These are phyloP conservation scores for Tylopilus felleus DNA, from an alignment of 768 basidiomycete genomes.

Conservation along the genomic window DNA sequence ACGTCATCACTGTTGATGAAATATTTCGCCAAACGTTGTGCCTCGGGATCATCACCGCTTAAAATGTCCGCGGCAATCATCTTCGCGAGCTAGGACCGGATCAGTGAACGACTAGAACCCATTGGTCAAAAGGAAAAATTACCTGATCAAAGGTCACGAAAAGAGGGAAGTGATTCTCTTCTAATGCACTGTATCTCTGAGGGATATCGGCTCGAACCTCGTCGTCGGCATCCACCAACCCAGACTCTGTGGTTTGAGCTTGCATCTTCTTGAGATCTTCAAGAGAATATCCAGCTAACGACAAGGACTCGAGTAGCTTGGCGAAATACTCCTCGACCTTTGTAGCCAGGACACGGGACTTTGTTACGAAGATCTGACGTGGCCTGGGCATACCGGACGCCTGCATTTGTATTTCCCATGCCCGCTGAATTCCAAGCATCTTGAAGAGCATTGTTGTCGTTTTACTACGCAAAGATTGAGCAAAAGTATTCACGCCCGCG, in stretches of 20 bases:
- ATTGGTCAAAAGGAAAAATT: constrained; percentile 5
- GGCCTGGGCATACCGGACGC: constrained; percentile 39
- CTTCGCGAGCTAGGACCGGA: constrained; percentile 15
- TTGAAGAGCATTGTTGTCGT: constrained; percentile 77
- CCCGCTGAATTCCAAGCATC: constrained; percentile 65
- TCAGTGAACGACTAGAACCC: background rate
- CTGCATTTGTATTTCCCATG: constrained; percentile 40
- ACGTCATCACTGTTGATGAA: constrained; percentile 18
- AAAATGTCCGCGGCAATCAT: constrained; percentile 28
- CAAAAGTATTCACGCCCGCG: background rate
- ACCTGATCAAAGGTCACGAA: constrained; percentile 68
- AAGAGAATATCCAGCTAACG: constrained; percentile 33
- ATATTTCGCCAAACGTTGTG: constrained; percentile 2
- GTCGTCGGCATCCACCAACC: constrained; percentile 33
- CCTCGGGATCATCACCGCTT: constrained; percentile 1
- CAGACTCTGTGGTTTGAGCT: constrained; percentile 24
- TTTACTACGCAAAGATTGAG: constrained; percentile 42
- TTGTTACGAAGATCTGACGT: constrained; percentile 70
- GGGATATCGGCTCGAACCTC: constrained; percentile 35
- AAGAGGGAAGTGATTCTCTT: constrained; percentile 63
- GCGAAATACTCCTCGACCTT: constrained; percentile 69
- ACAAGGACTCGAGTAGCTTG: constrained; percentile 46
- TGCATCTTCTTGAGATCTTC: constrained; percentile 37
- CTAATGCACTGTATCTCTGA: constrained; percentile 48
- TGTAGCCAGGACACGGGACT: constrained; percentile 60